Evolutionary conservation across 352 stramenopile species (phyloP), one percentile per base, ranked within the genome.

Genomic region (Globisporangium perplexum): DNA sequence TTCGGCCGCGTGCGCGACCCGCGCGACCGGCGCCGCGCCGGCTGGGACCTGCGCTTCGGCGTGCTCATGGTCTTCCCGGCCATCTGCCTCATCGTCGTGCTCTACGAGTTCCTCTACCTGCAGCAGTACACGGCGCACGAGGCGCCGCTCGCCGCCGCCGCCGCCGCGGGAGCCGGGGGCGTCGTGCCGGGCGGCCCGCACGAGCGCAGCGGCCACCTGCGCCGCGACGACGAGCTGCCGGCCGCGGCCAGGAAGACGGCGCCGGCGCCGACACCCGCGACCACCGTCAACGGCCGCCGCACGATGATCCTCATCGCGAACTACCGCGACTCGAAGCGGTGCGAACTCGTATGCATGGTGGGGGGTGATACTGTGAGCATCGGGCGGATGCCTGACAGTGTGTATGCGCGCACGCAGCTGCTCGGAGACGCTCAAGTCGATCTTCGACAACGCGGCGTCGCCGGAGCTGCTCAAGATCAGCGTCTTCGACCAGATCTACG

Each of bases 281-380:
- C 67, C 2, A 66, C 83, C 31, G 59, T 90, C 33, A 83, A 85
- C 22, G 73, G 68, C 20, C 78, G 82, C n/a, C 68, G 61, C 26
- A 89, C 78, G 41, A 92, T 92, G 68, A 66, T 92, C 36, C 63
- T 92, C 20, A 72, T 90, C 28, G 78, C 82, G 60, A 92, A 90
- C 57, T 92, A 90, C 69, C 77, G 82, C n/a, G 82, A 92, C 59
- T 88, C 78, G 39, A 72, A 68, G 20, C 79, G 82, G 60, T 88
- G 46, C 17, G 46, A 39, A 4, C 12, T 23, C 4, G 11, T 2
- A 4, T n/a, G n/a, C n/a, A n/a, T n/a, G n/a, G n/a, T n/a, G n/a
- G n/a, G n/a, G n/a, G n/a, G n/a, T n/a, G n/a, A n/a, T n/a, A n/a
- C n/a, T n/a, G 33, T 5, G 1, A 17, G 4, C 11, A 2, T 2